Conservation (phyloP, 768 basidiomycete species). For the Suillus clintonianus region DNA sequence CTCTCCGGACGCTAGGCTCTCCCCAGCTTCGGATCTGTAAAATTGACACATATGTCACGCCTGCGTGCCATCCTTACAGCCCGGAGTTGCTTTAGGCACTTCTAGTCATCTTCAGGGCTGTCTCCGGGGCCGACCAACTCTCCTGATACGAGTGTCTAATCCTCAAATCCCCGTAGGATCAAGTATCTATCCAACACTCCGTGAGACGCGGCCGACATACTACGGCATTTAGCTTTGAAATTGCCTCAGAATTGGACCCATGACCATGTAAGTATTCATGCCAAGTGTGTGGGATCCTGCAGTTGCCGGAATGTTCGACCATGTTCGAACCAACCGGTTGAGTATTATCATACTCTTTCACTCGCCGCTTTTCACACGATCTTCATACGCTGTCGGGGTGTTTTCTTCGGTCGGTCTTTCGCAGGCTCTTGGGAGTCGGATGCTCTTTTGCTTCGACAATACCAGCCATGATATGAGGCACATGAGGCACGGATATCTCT, state of each 20-base stretch:
- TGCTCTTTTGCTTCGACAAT: conserved; percentile 6
- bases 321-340: background rate
- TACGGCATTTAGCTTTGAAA: background rate
- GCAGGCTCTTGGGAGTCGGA: background rate
- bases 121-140: background rate
- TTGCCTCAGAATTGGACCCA: background rate
- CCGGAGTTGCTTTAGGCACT: background rate
- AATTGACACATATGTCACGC: conserved; percentile 7
- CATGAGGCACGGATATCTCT: conserved; percentile 1
- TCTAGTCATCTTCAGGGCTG: background rate
- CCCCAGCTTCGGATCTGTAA: conserved; percentile 2
- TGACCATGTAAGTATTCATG: background rate
- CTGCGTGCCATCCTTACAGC: background rate
- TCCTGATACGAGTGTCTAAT: background rate
- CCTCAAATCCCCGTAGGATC: background rate
- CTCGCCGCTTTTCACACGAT: background rate
- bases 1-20: conserved; percentile 6
- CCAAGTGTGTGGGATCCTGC: background rate
- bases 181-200: conserved; percentile 6
- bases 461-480: background rate
- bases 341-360: background rate
- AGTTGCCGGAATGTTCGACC: background rate
- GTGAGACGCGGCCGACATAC: conserved; percentile 6
- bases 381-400: background rate
- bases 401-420: background rate